Conservation (phyloP, 345 rosid species). For the Populus euphratica region DNA sequence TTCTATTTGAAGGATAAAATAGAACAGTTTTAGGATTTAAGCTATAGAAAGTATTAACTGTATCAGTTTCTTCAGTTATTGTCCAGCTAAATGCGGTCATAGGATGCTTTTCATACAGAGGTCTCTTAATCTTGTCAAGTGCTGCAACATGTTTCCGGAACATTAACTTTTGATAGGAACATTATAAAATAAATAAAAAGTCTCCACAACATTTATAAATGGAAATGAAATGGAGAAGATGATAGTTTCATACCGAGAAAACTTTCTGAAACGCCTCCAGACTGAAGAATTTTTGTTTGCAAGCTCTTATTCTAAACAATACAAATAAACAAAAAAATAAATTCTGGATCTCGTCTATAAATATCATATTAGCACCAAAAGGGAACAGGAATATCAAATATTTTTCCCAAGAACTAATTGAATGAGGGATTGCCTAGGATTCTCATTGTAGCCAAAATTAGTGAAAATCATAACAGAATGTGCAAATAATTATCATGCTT, state of each 20-base stretch:
- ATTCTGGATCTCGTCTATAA: neutral
- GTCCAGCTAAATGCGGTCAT: slow-evolving; percentile 94
- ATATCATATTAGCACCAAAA: neutral
- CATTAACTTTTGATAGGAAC: neutral
- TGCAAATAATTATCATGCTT: neutral
- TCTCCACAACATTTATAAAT: slow-evolving; percentile 9
- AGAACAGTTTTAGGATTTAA: neutral
- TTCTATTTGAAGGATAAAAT: neutral
- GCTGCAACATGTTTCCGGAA: slow-evolving; percentile 43
- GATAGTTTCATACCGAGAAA: slow-evolving; percentile 53
- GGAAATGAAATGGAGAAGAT: neutral
- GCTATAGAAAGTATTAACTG: slow-evolving; percentile 42
- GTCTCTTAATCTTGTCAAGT: slow-evolving; percentile 80
- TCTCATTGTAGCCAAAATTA: neutral
- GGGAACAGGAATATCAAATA: neutral
- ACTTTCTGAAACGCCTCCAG: slow-evolving; percentile 58
- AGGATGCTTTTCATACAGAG: slow-evolving; percentile 91
- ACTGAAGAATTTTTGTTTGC: slow-evolving; percentile 59
- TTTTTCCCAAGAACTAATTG: neutral
- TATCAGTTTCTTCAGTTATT: slow-evolving; percentile 74
- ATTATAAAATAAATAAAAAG: slow-evolving; percentile 14
- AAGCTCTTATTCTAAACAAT: slow-evolving; percentile 55
- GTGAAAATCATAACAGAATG: neutral
- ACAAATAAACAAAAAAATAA: neutral
- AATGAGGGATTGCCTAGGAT: neutral